Percentiles rank a stretch among this genome's conserved stretches.
These are phyloP conservation scores for Nissolia schottii DNA, from an alignment of 306 rosid genomes.

Conservation along the genomic window DNA sequence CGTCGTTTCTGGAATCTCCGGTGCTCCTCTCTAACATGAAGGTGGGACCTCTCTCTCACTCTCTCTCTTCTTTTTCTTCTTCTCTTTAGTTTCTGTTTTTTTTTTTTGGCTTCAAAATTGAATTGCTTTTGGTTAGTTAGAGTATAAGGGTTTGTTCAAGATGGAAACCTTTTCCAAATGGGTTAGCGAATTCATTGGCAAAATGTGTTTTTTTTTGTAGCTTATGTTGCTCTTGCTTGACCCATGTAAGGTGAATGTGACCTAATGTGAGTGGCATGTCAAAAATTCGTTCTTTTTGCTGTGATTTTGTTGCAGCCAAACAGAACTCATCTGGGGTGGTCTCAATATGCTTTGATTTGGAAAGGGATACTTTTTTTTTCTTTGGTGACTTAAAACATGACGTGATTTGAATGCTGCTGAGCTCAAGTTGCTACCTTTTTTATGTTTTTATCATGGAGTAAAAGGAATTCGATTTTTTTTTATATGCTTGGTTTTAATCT, in stretches of 20 bases:
- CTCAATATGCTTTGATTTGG: constrained; percentile 8
- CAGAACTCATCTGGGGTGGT: constrained; percentile 7
- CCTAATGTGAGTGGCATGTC: not conserved
- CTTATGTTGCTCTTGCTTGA: constrained; percentile 21
- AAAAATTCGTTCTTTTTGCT: constrained; percentile 21
- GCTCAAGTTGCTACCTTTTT: constrained; percentile 47
- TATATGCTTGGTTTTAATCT: constrained; percentile 35
- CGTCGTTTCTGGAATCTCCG: constrained; percentile 88
- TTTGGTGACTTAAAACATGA: constrained; percentile 27
- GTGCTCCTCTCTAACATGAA: constrained; percentile 84
- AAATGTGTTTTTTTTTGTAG: constrained; percentile 1
- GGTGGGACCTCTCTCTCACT: constrained; percentile 32
- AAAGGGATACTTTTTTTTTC: constrained; percentile 37
- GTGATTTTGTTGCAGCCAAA: constrained; percentile 22
- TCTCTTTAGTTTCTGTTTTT: not conserved
- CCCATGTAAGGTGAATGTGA: constrained; percentile 1
- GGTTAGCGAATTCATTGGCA: not conserved
- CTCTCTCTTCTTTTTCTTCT: not conserved
- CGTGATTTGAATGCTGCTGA: constrained; percentile 49
- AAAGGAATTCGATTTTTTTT: constrained; percentile 32
- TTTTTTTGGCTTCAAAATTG: too few species aligned
- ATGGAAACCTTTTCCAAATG: not conserved
- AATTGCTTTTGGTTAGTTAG: not conserved
- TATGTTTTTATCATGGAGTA: not conserved
- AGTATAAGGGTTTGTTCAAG: not conserved